phyloP scores from a whole-genome alignment of 441 rosid species.

The Adansonia madagascariensis region DNA sequence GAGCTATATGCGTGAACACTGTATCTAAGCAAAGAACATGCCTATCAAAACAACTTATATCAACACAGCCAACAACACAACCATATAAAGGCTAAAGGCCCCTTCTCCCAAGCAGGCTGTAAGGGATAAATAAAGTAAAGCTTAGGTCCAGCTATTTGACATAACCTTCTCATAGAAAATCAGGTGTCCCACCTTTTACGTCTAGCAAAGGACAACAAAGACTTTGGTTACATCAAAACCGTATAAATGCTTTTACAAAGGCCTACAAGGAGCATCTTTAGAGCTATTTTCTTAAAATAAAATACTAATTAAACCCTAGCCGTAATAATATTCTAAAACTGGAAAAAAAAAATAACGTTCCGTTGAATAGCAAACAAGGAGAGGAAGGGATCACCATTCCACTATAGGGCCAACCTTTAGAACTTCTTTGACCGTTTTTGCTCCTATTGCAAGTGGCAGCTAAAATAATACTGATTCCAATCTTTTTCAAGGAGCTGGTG shows the following conservation, averaged over 20 bases:
- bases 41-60: background rate
- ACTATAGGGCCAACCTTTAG: constrained; percentile 8
- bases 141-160: background rate
- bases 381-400: background rate
- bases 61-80: background rate
- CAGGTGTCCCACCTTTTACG: background rate
- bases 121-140: constrained; percentile 1
- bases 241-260: background rate
- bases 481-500: constrained; percentile 1
- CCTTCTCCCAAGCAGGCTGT: background rate
- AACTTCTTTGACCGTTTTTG: constrained; percentile 2
- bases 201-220: background rate
- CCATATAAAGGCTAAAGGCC: background rate
- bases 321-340: background rate
- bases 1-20: background rate
- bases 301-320: background rate
- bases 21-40: background rate
- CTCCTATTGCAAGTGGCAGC: constrained; percentile 6
- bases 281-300: background rate
- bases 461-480: background rate
- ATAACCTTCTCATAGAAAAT: background rate
- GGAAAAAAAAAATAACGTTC: background rate
- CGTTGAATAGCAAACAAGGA: background rate
- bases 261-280: background rate
- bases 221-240: background rate